phyloP scores from a whole-genome alignment of 805 yeast species.

The Ogataea kodamae region DNA sequence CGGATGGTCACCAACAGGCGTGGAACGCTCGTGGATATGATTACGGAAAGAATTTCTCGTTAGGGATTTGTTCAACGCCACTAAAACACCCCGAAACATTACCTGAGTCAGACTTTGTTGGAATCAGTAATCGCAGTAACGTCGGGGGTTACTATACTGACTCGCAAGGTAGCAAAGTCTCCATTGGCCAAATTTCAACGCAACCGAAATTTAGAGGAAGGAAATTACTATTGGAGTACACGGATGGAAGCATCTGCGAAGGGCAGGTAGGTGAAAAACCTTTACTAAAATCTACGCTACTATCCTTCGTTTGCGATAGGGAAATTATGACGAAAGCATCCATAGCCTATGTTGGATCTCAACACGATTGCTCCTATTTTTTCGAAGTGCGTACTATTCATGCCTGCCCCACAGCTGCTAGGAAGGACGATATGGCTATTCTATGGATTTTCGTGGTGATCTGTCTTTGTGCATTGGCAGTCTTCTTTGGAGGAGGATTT shows the following conservation, averaged over 20 bases:
- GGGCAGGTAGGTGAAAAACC: slow-evolving; percentile 31
- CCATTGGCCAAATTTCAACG: slow-evolving; percentile 61
- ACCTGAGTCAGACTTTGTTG: slow-evolving; percentile 32
- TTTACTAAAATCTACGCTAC: slow-evolving; percentile 56
- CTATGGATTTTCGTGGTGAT: slow-evolving; percentile 63
- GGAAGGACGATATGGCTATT: slow-evolving; percentile 59
- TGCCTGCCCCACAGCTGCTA: slow-evolving; percentile 80
- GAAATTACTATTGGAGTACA: slow-evolving; percentile 66
- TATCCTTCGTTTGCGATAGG: slow-evolving; percentile 76
- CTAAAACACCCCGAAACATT: slow-evolving; percentile 27
- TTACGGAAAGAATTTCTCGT: slow-evolving; percentile 65
- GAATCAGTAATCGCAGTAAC: slow-evolving; percentile 36
- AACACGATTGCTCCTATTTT: slow-evolving; percentile 75
- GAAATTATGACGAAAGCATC: slow-evolving; percentile 64
- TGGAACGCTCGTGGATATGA: slow-evolving; percentile 75
- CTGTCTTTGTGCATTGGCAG: slow-evolving; percentile 38
- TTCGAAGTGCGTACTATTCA: slow-evolving; percentile 82
- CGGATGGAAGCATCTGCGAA: slow-evolving; percentile 60
- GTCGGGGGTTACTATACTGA: slow-evolving; percentile 60
- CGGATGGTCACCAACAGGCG: slow-evolving; percentile 36
- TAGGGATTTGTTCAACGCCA: slow-evolving; percentile 68
- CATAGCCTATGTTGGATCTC: slow-evolving; percentile 64
- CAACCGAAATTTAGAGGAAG: slow-evolving; percentile 68
- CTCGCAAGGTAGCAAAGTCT: slow-evolving; percentile 38
- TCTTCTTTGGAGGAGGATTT: slow-evolving; percentile 42